A percentile compares a stretch with the other conserved stretches of the same genome.
These are phyloP conservation scores for Echites panduratus DNA, from an alignment of 257 asterid genomes.

Conservation along the genomic window DNA sequence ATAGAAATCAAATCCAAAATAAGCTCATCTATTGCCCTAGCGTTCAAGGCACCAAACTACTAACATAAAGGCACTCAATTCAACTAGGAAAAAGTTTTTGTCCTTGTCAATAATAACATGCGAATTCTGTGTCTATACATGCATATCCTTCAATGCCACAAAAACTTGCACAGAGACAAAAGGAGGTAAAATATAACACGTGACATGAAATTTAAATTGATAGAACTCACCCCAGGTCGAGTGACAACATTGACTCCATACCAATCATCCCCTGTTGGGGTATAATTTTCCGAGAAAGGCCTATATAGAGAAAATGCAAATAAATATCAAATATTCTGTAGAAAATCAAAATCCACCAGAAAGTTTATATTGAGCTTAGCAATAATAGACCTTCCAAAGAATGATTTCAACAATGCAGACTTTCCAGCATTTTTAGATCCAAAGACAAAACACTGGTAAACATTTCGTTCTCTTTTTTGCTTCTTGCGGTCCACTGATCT, in stretches of 20 bases:
- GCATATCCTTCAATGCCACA: neutral
- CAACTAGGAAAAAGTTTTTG: neutral
- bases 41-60: neutral
- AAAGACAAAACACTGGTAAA: conserved; percentile 83
- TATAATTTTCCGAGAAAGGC: conserved; percentile 74
- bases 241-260: conserved; percentile 67
- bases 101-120: neutral
- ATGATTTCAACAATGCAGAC: conserved; percentile 64
- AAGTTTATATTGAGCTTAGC: neutral
- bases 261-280: conserved; percentile 48
- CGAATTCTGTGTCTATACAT: neutral
- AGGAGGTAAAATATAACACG: conserved; percentile 11
- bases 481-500: conserved; percentile 67
- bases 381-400: conserved; percentile 63
- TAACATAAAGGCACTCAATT: neutral
- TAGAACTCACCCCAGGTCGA: conserved; percentile 59
- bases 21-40: neutral
- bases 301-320: conserved; percentile 34
- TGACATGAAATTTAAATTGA: conserved; percentile 14
- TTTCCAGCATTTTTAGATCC: conserved; percentile 93
- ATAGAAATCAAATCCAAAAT: neutral
- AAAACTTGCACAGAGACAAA: neutral
- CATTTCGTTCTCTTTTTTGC: conserved; percentile 71
- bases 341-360: neutral
- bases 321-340: neutral